A percentile compares a stretch with the other conserved stretches of the same genome.
Conservation (phyloP, 441 rosid genomes). For the Pelargonium australe region DNA sequence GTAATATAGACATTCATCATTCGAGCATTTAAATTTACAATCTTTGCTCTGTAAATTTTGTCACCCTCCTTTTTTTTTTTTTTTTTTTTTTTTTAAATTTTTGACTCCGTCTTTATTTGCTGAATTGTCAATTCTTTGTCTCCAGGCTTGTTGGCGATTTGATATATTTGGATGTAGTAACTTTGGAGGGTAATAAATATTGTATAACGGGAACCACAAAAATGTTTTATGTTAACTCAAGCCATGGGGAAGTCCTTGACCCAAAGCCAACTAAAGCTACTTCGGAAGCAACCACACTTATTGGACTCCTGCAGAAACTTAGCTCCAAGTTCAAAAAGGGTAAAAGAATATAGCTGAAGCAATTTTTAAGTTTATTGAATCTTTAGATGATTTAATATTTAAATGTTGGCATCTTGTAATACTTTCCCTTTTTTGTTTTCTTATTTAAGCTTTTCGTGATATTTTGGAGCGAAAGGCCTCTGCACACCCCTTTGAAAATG, state of each 20-base stretch:
- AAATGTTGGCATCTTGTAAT: conserved; percentile 13
- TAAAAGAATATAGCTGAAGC: conserved; percentile 21
- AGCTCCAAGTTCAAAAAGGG: conserved; percentile 95
- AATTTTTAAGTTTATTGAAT: neutral
- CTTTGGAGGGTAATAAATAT: conserved; percentile 76
- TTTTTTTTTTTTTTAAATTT: too few species aligned
- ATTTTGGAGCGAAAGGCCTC: conserved; percentile 89
- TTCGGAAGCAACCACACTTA: conserved; percentile 76
- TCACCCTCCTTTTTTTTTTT: too few species aligned
- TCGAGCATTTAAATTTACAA: neutral
- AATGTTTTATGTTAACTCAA: conserved; percentile 83
- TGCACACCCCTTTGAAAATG: conserved; percentile 98
- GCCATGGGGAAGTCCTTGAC: conserved; percentile 69
- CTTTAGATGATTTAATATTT: conserved; percentile 4
- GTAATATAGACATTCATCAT: neutral
- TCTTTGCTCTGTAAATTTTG: neutral
- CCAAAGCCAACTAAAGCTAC: conserved; percentile 74
- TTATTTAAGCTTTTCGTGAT: conserved; percentile 78
- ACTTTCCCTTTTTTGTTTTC: conserved; percentile 12
- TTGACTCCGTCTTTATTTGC: too few species aligned
- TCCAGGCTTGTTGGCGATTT: conserved; percentile 94
- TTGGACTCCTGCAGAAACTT: conserved; percentile 86
- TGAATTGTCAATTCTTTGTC: neutral
- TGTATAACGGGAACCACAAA: conserved; percentile 88
- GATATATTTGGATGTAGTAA: conserved; percentile 80